Evolutionary conservation across 2,329 filamentous ascomycete genomes (phyloP), one percentile per base, ranked within the genome.

Genomic region (Alternaria sp.): DNA sequence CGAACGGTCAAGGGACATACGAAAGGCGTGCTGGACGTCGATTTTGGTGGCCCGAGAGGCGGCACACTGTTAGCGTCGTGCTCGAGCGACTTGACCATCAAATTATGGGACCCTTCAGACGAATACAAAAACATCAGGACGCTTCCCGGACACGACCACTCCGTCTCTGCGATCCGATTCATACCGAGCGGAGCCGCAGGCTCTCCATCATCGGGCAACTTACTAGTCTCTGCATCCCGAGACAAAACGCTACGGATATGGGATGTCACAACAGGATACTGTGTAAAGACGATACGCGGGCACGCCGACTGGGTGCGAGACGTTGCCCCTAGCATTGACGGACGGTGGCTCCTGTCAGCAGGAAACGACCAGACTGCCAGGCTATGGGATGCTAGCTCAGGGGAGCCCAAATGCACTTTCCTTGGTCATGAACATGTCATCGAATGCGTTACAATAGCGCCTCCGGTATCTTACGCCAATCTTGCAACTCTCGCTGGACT

Each of bases 91-190:
- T 80, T 97, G 42, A 96, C 92, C 2, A 97, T 97, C 79, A 97
- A 97, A 78, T 82, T 97, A 24, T 98, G 93, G 93, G 92, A 97
- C 67, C 93, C 94, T 1, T 86, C 88, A 41, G 90, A 96, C 74
- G 91, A 95, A 59, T 97, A 97, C 81, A 96, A 97, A 77, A 97
- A 97, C 73, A 96, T 97, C 56, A 86, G 93, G 51, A 97, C 93
- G 1, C 82, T 97, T 21, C 90, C 91, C 0, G 93, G 94, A 5
- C 93, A 97, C 78, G 93, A 97, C 69, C 94, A 97, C 77, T 95
- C 90, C 65, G 91, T 97, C 54, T 95, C 90, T 67, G 89, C 91
- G 3, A 88, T 97, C 31, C 88, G 93, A 7, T 97, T 97, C 75
- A 89, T 97, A 36, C 92, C 92, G 2, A 92, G 89, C 7, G 91